Evolutionary conservation across 371 early-diverging fungal species (phyloP).

Genomic region (Mucor velutinosus): DNA sequence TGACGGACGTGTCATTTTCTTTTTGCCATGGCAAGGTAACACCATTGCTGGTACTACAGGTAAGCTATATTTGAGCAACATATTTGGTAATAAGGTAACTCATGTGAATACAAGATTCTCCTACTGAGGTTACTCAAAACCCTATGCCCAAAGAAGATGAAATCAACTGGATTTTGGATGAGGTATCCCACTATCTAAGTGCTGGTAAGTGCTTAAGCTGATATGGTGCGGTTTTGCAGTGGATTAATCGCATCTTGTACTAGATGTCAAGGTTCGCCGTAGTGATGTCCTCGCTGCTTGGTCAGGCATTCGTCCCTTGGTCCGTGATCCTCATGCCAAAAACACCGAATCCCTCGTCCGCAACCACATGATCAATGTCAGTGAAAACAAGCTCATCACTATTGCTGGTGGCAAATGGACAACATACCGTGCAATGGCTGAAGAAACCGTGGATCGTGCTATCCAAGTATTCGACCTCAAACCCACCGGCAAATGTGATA

Average conservation of each 20-base stretch:
- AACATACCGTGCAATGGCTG: slow-evolving; percentile 98
- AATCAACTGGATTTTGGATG: slow-evolving; percentile 94
- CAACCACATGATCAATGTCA: slow-evolving; percentile 94
- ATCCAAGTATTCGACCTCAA: slow-evolving; percentile 71
- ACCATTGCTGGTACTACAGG: slow-evolving; percentile 98
- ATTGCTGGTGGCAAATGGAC: slow-evolving; percentile 99
- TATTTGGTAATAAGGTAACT: background rate
- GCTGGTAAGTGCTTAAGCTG: slow-evolving; percentile 41
- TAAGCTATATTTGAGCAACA: slow-evolving; percentile 16
- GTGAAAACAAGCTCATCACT: slow-evolving; percentile 85
- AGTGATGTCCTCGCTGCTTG: slow-evolving; percentile 97
- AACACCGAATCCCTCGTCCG: slow-evolving; percentile 95
- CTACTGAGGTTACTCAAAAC: slow-evolving; percentile 76
- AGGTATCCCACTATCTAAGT: slow-evolving; percentile 90
- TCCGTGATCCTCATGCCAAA: slow-evolving; percentile 91
- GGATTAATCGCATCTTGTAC: background rate
- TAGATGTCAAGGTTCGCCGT: slow-evolving; percentile 89
- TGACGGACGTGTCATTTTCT: slow-evolving; percentile 98
- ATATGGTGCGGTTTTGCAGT: background rate
- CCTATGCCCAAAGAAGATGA: slow-evolving; percentile 94
- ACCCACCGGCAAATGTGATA: slow-evolving; percentile 63
- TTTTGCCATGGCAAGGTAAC: slow-evolving; percentile 98
- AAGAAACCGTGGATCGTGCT: slow-evolving; percentile 94
- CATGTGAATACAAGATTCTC: slow-evolving; percentile 66
- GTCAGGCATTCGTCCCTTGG: slow-evolving; percentile 98